A percentile compares a stretch with the other conserved stretches of the same genome.
Evolutionary conservation across 345 rosid genomes (phyloP).

Genomic region (Dimocarpus longan): DNA sequence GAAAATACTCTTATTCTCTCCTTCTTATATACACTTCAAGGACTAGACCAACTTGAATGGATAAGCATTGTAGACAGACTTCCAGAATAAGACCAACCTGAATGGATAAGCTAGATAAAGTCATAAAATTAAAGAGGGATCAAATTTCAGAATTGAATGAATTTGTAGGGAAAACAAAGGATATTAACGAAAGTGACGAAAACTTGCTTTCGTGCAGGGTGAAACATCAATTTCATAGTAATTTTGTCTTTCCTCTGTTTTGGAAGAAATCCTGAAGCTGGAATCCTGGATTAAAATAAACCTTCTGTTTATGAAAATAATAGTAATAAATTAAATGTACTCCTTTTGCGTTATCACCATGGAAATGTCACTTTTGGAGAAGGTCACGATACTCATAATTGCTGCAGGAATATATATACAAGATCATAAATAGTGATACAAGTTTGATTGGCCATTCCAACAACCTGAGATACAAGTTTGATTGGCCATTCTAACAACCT

Average conservation of each 20-base stretch:
- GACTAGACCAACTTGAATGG: background rate
- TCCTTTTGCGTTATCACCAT: background rate
- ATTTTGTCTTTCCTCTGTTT: background rate
- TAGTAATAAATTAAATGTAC: too few relatives aligned
- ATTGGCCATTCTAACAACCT: background rate
- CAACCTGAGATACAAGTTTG: background rate
- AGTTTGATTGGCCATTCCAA: background rate
- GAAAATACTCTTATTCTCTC: background rate
- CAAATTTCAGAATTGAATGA: background rate
- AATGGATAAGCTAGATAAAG: background rate
- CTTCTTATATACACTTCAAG: slow-evolving; percentile 1
- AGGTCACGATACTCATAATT: background rate
- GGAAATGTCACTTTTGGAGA: background rate
- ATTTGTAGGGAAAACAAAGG: background rate
- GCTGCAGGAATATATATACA: background rate
- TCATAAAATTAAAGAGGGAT: background rate
- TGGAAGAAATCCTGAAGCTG: background rate
- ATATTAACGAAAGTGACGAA: background rate
- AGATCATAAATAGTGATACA: background rate
- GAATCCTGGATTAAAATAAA: background rate
- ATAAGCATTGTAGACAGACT: background rate
- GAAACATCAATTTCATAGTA: background rate
- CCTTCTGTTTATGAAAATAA: background rate
- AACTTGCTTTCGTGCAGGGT: background rate
- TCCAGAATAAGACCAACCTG: too few relatives aligned